Evolutionary conservation across 1,284 basidiomycete species (phyloP).

Genomic region (Veloboletus limbatus): DNA sequence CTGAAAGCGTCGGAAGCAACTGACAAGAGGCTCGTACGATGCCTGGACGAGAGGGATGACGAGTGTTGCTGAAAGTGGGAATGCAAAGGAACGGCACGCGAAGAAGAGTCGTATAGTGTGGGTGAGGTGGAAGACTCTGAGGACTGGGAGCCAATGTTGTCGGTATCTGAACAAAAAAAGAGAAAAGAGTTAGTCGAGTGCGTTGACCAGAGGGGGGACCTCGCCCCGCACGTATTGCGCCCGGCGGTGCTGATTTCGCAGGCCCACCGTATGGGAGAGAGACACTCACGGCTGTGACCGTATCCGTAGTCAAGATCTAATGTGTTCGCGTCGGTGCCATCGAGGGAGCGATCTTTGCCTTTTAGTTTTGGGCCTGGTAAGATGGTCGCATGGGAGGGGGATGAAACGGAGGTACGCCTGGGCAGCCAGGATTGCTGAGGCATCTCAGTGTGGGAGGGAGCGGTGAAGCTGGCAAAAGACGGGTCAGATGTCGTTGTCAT

Average conservation of each 20-base stretch:
- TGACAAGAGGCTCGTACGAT: constrained; percentile 49
- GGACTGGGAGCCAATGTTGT: constrained; percentile 14
- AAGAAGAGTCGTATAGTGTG: constrained; percentile 11
- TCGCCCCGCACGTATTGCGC: too few species aligned
- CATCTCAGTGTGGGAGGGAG: constrained; percentile 14
- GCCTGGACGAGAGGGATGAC: constrained; percentile 17
- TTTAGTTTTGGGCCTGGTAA: constrained; percentile 7
- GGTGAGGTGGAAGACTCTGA: constrained; percentile 20
- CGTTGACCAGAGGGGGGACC: too few species aligned
- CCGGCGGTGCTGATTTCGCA: too few species aligned
- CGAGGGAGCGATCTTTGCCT: constrained; percentile 17
- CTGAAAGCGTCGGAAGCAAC: constrained; percentile 55
- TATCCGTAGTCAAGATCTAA: constrained; percentile 2
- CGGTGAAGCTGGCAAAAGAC: constrained; percentile 13
- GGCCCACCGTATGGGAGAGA: too few species aligned
- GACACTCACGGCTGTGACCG: constrained; percentile 18
- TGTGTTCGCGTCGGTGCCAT: constrained; percentile 4
- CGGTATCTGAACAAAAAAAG: constrained; percentile 15
- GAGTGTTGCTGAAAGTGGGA: constrained; percentile 7
- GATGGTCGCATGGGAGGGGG: constrained; percentile 3
- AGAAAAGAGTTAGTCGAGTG: constrained; percentile 7
- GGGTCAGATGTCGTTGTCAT: constrained; percentile 17
- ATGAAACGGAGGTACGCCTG: constrained; percentile 18
- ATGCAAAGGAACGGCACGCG: background rate
- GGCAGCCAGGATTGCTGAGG: constrained; percentile 22